Evolutionary conservation across 2,329 filamentous ascomycete species (phyloP), one percentile per base, ranked within the genome.

Genomic region (Paraphoma chrysanthemicola): DNA sequence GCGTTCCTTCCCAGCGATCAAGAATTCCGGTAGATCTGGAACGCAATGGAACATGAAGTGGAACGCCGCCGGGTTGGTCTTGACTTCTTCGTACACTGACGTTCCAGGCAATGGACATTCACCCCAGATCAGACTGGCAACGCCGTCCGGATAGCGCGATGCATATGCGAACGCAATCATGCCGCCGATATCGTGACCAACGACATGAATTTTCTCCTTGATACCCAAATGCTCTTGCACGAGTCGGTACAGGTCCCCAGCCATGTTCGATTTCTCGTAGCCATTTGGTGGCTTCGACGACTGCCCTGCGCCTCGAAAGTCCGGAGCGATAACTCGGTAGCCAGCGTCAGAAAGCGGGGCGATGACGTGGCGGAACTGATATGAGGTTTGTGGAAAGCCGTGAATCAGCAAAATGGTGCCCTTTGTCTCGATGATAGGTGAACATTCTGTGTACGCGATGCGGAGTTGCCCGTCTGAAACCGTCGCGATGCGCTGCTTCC

Each of bases 101-200:
- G 76, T 74, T 23, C 77, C 71, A 0, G 79, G 79, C 1, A 82
- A 67, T 1, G 78, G 78, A 54, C 76, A 80, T 60, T 81, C 79
- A 12, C 77, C 79, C 77, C 76, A 80, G 11, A 67, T 75, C 14
- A 81, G 70, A 46, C 70, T 78, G 1, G 68, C 69, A 0, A 74
- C 70, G 36, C 70, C 57, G 1, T 72, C 61, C 0, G 79, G 68
- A 44, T 76, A 78, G 1, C 69, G 72, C 1, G 69, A 62, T 4
- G 75, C 79, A 54, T 79, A 79, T 4, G 78, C 75, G 55, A 78
- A 77, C 0, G 78, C 78, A 28, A 82, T 75, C 79, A 82, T 82
- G 42, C 79, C 80, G 14, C 80, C 79, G 17, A 82, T 82, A 52
- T 82, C 80, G 50, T 83, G 79, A 9, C 80, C 80, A 0, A 82